Evolutionary conservation across 148 eudicot species (phyloP).

Genomic region (Polygonum aviculare): DNA sequence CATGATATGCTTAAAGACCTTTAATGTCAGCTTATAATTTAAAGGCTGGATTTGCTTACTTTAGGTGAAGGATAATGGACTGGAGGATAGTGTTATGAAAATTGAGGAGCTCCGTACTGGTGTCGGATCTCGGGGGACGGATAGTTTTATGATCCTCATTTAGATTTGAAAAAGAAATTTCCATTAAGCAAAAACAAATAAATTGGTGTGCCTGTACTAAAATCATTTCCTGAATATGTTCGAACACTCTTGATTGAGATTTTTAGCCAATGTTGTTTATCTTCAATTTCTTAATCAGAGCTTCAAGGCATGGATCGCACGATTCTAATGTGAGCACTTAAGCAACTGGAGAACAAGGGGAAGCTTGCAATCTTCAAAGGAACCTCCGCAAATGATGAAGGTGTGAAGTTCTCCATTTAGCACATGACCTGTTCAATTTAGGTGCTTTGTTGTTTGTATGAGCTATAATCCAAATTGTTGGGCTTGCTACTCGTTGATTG

Average conservation of each 20-base stretch:
- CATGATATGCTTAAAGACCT: neutral
- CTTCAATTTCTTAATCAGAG: constrained; percentile 29
- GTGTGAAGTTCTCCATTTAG: constrained; percentile 78
- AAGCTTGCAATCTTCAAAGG: constrained; percentile 91
- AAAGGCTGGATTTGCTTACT: neutral
- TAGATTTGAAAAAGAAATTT: neutral
- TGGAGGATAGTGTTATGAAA: constrained; percentile 92
- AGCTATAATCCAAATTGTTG: neutral
- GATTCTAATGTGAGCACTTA: constrained; percentile 75
- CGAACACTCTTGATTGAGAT: neutral
- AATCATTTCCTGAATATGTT: too few relatives aligned
- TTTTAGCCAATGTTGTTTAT: neutral
- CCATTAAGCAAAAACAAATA: neutral
- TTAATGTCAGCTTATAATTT: neutral
- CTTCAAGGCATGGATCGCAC: constrained; percentile 81
- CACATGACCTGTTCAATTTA: neutral
- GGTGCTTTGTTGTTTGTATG: constrained; percentile 2
- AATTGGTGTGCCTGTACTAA: neutral
- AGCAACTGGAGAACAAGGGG: constrained; percentile 82
- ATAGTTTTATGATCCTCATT: constrained; percentile 21
- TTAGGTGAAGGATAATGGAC: constrained; percentile 81
- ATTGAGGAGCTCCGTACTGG: constrained; percentile 88
- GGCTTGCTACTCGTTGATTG: neutral
- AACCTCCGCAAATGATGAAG: constrained; percentile 79
- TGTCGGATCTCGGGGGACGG: constrained; percentile 83